Percentiles rank a stretch among this genome's conserved stretches.
These are phyloP conservation scores for Plasmodium knowlesi DNA, from an alignment of 169 alveolate genomes.

Conservation along the genomic window DNA sequence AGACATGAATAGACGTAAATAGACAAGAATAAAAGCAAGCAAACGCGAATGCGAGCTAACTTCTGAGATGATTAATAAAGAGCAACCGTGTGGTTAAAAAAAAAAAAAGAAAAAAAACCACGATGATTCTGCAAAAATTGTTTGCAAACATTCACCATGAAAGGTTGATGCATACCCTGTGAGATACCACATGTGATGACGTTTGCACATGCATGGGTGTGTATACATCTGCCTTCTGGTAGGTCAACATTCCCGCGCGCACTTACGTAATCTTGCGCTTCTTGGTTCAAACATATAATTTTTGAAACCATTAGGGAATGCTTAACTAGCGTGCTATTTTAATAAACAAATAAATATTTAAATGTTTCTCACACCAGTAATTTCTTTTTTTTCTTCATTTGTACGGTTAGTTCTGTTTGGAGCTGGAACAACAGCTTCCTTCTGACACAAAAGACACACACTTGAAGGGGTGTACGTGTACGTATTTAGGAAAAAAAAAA, in stretches of 20 bases:
- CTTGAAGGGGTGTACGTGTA: not conserved
- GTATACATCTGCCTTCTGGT: not conserved
- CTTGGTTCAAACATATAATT: not conserved
- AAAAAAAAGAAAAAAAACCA: not conserved
- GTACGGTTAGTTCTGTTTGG: not conserved
- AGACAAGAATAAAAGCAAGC: not conserved
- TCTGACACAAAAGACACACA: not conserved
- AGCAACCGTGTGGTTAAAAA: not conserved
- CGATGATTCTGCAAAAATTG: not conserved
- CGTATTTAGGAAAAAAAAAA: not conserved
- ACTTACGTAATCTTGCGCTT: not conserved
- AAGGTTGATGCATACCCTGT: not conserved
- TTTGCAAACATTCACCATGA: not conserved
- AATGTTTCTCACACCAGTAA: conserved; percentile 2
- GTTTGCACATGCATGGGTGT: not conserved
- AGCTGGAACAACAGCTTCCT: conserved; percentile 27
- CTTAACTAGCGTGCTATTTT: not conserved
- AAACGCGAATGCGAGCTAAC: not conserved
- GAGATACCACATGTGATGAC: not conserved
- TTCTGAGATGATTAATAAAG: not conserved
- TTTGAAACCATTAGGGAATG: not conserved
- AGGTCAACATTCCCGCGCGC: not conserved
- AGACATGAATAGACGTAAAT: not conserved
- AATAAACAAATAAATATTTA: conserved; percentile 32
- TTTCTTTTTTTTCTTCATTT: not conserved